Percentiles rank a stretch among this genome's conserved stretches.
phyloP scores from a whole-genome alignment of 768 basidiomycete genomes.

The Lanmaoa rubissima region DNA sequence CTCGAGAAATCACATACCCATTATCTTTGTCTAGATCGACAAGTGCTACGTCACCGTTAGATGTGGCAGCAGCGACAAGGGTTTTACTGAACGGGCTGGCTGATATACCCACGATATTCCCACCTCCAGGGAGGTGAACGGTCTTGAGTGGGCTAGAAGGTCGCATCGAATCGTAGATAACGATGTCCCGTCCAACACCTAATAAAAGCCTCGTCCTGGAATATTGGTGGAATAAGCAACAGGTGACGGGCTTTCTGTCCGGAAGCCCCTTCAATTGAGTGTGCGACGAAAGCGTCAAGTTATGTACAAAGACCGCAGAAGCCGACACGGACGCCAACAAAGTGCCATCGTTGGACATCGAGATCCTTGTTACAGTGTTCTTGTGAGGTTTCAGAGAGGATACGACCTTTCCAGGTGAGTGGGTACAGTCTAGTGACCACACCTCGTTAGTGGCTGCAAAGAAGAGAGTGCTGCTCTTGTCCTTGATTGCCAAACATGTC shows the following conservation, averaged over 20 bases:
- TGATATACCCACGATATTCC: conserved; percentile 53
- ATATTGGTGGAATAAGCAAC: conserved; percentile 64
- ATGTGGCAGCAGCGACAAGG: conserved; percentile 56
- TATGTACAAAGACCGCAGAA: conserved; percentile 55
- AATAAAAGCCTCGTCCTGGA: conserved; percentile 59
- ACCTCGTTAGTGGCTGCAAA: conserved; percentile 47
- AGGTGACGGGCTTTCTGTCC: conserved; percentile 37
- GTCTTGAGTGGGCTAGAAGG: conserved; percentile 55
- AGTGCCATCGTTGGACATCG: conserved; percentile 56
- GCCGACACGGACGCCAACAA: conserved; percentile 57
- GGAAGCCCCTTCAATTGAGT: conserved; percentile 55
- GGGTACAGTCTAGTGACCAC: conserved; percentile 49
- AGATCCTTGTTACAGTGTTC: conserved; percentile 46
- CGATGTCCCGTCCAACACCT: conserved; percentile 47
- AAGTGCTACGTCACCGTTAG: conserved; percentile 52
- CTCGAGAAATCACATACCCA: conserved; percentile 41
- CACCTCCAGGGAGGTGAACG: conserved; percentile 47
- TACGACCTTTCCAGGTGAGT: conserved; percentile 37
- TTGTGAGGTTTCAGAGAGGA: conserved; percentile 56
- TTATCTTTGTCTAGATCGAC: conserved; percentile 77
- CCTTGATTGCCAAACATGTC: conserved; percentile 33
- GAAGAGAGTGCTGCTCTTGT: conserved; percentile 42
- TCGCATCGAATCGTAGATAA: conserved; percentile 62
- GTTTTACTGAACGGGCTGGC: conserved; percentile 79
- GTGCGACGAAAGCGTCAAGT: conserved; percentile 53